Base-by-base conservation (phyloP, 2,329 filamentous ascomycete species). In the Meredithiella fracta region DNA sequence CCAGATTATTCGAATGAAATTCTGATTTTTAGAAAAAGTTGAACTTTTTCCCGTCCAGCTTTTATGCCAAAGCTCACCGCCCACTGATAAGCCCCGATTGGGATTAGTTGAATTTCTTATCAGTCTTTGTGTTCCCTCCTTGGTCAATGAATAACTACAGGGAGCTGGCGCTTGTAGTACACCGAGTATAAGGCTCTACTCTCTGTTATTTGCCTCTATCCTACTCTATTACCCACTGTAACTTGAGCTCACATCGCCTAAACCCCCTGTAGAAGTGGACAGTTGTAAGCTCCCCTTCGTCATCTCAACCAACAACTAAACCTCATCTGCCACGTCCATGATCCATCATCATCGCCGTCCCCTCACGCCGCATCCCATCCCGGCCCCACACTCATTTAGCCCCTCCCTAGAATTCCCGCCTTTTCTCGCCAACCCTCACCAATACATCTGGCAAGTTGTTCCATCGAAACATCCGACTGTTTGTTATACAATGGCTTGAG, bases 21-120 rank as follows among this genome's bases (percentile, higher is more conserved):
- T 58, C 42, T 58, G 14, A 38, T 29, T 52, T 47, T 56, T 50
- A 67, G 68, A 67, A 67, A 67, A 65, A 60, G 59, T 54, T 56
- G 47, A 58, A 55, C 55, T 60, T 60, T 61, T 61, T 60, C 57
- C 57, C 40, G 29, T 8, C 37, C 49, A 55, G 42, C 37, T 42
- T 55, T 60, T 61, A 53, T 61, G 59, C 59, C 59, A 23, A 14
- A 7, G 1, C n/a, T 49, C 42, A 60, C 59, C 59, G 59, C 59
- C 55, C 52, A 23, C 14, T 15, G 57, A 58, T 58, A 53, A 58
- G 49, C 29, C 50, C 57, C 20, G 29, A 54, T 54, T 37, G 14
- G 20, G 26, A 54, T 40, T 54, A 55, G 54, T 42, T 40, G 20
- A 15, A n/a, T 2, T 15, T 44, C 57, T 58, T 58, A 58, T 56